These are phyloP conservation scores for Penicillium italicum DNA, from an alignment of 2,329 filamentous ascomycete genomes.

Conservation along the genomic window DNA sequence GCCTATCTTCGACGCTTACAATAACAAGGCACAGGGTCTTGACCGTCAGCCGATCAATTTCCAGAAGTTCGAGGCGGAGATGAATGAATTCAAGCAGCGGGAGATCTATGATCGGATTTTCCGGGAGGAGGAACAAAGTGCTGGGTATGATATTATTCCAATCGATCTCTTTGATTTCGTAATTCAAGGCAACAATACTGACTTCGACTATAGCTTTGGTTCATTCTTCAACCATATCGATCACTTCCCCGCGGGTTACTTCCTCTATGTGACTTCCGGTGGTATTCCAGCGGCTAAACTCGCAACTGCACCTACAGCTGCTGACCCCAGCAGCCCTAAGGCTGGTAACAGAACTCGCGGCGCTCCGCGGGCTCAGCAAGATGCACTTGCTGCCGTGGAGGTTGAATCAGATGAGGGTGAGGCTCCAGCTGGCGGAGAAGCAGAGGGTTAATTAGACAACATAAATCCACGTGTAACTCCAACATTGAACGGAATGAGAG, in stretches of 20 bases:
- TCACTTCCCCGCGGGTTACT: slow-evolving; percentile 67
- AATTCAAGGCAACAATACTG: not conserved
- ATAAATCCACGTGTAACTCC: not conserved
- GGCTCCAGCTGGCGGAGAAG: slow-evolving; percentile 20
- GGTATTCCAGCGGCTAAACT: slow-evolving; percentile 60
- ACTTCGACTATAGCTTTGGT: slow-evolving; percentile 57
- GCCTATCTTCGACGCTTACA: slow-evolving; percentile 89
- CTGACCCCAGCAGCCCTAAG: slow-evolving; percentile 6
- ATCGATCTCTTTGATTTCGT: not conserved
- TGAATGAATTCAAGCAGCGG: slow-evolving; percentile 83
- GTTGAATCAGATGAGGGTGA: slow-evolving; percentile 28
- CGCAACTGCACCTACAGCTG: slow-evolving; percentile 9
- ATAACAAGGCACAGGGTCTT: slow-evolving; percentile 64
- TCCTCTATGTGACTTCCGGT: slow-evolving; percentile 69
- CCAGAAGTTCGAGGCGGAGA: slow-evolving; percentile 68
- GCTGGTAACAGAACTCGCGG: slow-evolving; percentile 14
- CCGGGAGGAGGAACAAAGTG: slow-evolving; percentile 79
- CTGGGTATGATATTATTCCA: slow-evolving; percentile 63
- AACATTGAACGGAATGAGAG: not conserved
- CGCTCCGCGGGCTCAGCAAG: slow-evolving; percentile 18
- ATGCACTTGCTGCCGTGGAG: slow-evolving; percentile 35
- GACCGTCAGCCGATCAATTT: slow-evolving; percentile 73
- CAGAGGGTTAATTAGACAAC: slow-evolving; percentile 11
- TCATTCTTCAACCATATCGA: slow-evolving; percentile 77
- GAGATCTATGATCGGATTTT: slow-evolving; percentile 94